phyloP scores from a whole-genome alignment of 1,284 basidiomycete species.

The Phellopilus nigrolimitatus region DNA sequence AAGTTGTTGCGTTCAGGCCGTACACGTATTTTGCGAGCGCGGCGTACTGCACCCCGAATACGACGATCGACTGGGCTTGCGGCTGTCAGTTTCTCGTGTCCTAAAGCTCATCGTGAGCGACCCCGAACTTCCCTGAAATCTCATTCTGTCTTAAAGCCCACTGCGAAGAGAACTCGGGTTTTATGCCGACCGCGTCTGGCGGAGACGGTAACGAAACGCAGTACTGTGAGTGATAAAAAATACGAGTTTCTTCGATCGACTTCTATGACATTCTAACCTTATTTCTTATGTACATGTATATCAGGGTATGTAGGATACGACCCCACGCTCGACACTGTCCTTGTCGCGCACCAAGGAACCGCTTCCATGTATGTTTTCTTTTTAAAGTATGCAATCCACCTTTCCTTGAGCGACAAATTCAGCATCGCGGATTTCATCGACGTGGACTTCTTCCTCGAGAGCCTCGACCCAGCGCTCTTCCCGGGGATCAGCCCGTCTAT shows the following conservation, averaged over 20 bases:
- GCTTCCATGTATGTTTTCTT: conserved; percentile 8
- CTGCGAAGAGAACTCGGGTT: conserved; percentile 24
- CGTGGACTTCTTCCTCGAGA: conserved; percentile 37
- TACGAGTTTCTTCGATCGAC: not conserved
- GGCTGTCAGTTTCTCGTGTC: conserved; percentile 30
- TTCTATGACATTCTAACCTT: not conserved
- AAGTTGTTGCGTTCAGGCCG: conserved; percentile 32
- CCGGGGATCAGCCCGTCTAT: conserved; percentile 47
- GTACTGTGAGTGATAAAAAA: conserved; percentile 20
- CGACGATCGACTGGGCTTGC: conserved; percentile 35
- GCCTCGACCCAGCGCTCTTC: conserved; percentile 46
- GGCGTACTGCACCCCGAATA: conserved; percentile 35
- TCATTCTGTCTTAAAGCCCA: conserved; percentile 3
- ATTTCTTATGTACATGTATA: not conserved
- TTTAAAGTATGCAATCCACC: not conserved
- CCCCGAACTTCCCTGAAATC: not conserved
- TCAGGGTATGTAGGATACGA: conserved; percentile 21
- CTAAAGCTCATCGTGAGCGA: too few relatives aligned
- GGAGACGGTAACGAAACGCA: conserved; percentile 24
- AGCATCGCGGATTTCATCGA: conserved; percentile 49
- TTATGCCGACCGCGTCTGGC: conserved; percentile 24
- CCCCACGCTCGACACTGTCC: conserved; percentile 14
- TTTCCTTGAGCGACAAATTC: not conserved
- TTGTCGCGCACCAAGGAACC: conserved; percentile 20
- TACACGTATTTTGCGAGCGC: conserved; percentile 42